Conservation (phyloP, 192 early-diverging fungal species). For the Umbelopsis ramanniana region DNA sequence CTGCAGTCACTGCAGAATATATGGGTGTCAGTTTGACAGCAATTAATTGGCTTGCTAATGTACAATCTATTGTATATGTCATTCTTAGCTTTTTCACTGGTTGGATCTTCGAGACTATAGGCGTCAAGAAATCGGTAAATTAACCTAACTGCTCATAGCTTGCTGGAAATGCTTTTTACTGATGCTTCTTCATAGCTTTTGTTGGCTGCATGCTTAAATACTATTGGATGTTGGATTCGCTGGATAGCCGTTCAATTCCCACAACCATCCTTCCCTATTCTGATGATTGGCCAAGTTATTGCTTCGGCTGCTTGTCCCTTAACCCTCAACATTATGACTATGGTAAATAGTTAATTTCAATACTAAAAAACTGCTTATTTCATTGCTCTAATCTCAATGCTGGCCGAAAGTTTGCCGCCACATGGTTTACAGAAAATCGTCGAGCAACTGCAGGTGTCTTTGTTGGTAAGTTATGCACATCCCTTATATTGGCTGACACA, state of each 20-base stretch:
- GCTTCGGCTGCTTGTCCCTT: slow-evolving; percentile 35
- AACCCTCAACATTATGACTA: slow-evolving; percentile 42
- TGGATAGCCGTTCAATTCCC: slow-evolving; percentile 27
- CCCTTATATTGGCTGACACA: not conserved
- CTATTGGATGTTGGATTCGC: slow-evolving; percentile 32
- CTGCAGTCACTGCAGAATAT: slow-evolving; percentile 26
- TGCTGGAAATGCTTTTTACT: not conserved
- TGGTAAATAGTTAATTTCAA: slow-evolving; percentile 13
- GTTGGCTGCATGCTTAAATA: slow-evolving; percentile 28
- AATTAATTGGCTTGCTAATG: slow-evolving; percentile 43
- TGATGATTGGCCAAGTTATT: slow-evolving; percentile 38
- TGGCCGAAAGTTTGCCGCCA: slow-evolving; percentile 34
- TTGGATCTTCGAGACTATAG: slow-evolving; percentile 39
- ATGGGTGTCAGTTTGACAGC: slow-evolving; percentile 35
- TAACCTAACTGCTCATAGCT: not conserved
- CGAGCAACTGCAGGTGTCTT: slow-evolving; percentile 42
- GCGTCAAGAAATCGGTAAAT: slow-evolving; percentile 41
- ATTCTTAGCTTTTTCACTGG: slow-evolving; percentile 40
- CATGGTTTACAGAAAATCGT: slow-evolving; percentile 40
- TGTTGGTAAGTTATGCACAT: slow-evolving; percentile 31
- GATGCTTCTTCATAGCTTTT: slow-evolving; percentile 25
- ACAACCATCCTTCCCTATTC: slow-evolving; percentile 32
- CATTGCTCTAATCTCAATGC: not conserved
- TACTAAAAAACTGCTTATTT: not conserved
- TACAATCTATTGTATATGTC: slow-evolving; percentile 41